Evolutionary conservation across 1,284 basidiomycete species (phyloP).

Genomic region (Malassezia arunalokei): DNA sequence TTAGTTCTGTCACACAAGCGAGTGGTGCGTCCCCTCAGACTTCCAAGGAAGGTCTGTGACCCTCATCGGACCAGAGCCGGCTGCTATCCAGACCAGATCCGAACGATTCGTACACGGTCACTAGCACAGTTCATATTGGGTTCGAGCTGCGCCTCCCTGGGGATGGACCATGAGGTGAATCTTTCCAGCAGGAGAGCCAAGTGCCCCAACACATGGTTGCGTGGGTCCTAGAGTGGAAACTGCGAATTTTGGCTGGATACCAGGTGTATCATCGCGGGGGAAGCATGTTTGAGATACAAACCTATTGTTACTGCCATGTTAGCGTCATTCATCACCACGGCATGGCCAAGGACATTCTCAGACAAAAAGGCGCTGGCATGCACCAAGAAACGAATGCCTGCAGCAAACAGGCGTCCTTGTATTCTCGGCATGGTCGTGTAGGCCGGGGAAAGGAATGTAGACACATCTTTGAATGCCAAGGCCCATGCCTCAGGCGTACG

Average conservation of each 20-base stretch:
- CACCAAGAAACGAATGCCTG: constrained; percentile 37
- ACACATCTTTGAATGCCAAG: constrained; percentile 14
- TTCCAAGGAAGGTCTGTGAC: constrained; percentile 47
- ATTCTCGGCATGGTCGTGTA: constrained; percentile 47
- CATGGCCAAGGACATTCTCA: constrained; percentile 18
- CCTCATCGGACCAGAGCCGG: constrained; percentile 46
- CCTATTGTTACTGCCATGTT: not conserved
- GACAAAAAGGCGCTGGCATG: constrained; percentile 45
- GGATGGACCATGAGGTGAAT: constrained; percentile 37
- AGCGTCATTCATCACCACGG: not conserved
- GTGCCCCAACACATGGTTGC: constrained; percentile 35
- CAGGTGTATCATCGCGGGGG: constrained; percentile 45
- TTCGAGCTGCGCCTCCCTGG: constrained; percentile 41
- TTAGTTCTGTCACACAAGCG: not conserved
- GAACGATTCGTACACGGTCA: constrained; percentile 34
- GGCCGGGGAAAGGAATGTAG: constrained; percentile 45
- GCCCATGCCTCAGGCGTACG: no score
- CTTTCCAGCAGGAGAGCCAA: constrained; percentile 43
- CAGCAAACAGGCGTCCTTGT: constrained; percentile 44
- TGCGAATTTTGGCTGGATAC: constrained; percentile 48
- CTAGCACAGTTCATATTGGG: constrained; percentile 42
- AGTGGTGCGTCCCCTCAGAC: constrained; percentile 31
- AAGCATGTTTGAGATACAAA: not conserved
- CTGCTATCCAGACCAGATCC: constrained; percentile 42
- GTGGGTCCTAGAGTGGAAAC: constrained; percentile 46